These are phyloP conservation scores for Lanmaoa pseudosensibilis DNA, from an alignment of 768 basidiomycete genomes.

Conservation along the genomic window DNA sequence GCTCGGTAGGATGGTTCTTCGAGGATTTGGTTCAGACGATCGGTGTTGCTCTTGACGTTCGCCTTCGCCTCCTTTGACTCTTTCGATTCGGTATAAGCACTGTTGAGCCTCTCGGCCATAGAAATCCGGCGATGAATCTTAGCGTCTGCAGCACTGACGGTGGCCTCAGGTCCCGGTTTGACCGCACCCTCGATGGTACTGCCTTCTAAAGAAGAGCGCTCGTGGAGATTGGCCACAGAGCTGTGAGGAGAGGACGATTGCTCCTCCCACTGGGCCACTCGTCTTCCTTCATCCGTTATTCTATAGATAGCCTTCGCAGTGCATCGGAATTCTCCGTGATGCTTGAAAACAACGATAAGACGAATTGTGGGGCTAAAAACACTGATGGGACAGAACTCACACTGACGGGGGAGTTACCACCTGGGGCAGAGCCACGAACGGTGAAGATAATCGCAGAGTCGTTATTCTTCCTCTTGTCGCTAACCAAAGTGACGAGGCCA, in stretches of 20 bases:
- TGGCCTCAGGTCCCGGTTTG: slow-evolving; percentile 28
- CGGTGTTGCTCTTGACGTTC: slow-evolving; percentile 86
- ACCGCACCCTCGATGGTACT: slow-evolving; percentile 23
- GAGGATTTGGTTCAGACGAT: slow-evolving; percentile 86
- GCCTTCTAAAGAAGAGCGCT: slow-evolving; percentile 61
- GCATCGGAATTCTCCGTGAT: slow-evolving; percentile 95
- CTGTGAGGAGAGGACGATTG: slow-evolving; percentile 56
- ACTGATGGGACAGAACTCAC: slow-evolving; percentile 41
- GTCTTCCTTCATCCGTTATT: slow-evolving; percentile 88
- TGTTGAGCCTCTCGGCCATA: slow-evolving; percentile 70
- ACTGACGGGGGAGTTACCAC: slow-evolving; percentile 71
- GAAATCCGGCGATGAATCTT: slow-evolving; percentile 81
- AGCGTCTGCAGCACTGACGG: slow-evolving; percentile 42
- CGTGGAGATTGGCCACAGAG: slow-evolving; percentile 62
- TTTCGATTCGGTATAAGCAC: slow-evolving; percentile 46
- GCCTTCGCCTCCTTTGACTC: slow-evolving; percentile 48
- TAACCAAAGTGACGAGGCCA: slow-evolving; percentile 83
- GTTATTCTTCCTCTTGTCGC: slow-evolving; percentile 88
- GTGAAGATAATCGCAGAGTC: slow-evolving; percentile 94
- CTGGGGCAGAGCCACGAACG: slow-evolving; percentile 76
- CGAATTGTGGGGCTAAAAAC: background rate
- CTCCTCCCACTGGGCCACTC: slow-evolving; percentile 82
- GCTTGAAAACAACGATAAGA: slow-evolving; percentile 44
- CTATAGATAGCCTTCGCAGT: slow-evolving; percentile 94
- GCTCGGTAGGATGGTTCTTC: slow-evolving; percentile 87